Base-by-base conservation (phyloP, 345 rosid genomes). In the Eucalyptus regnans region DNA sequence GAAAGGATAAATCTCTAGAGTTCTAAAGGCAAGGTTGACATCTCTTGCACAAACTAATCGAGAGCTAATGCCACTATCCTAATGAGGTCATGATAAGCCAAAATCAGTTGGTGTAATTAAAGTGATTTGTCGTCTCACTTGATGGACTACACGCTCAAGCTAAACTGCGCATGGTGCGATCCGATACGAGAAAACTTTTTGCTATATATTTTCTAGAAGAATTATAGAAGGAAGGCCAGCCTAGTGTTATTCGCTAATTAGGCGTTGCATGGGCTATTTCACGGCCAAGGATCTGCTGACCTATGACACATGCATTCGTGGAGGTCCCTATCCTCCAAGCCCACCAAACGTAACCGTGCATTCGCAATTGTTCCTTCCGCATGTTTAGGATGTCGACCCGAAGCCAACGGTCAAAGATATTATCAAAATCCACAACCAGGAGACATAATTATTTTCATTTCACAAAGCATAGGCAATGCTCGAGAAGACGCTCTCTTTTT, bases 71-170 rank as follows among this genome's bases (percentile, higher is more conserved):
- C 20, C 20, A 0, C 54, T 15, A 7, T 50, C 7, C 7, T 15
- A 7, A 50, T 50, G 54, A 50, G 3, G 7, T 6, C 20, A 50
- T 14, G 54, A 2, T 3, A 50, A 1, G 54, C 54, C 7, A 54
- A 56, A 56, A 56, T 22, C 12, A 23, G 1, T 56, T 23, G 0
- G 25, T 23, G 12, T 56, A 3, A 12, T 56, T 56, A 56, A 56
- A 56, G 62, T 56, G 27, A 56, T 56, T 4, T 56, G 27, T 1
- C 0, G 0, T 56, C 27, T 56, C 6, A 0, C 0, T 22, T 56
- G 62, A 56, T 56, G 12, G 12, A 56, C 12, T 56, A 8, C 0
- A 56, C 4, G 3, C 62, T 23, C 62, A 56, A 56, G 62, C 12
- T 22, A 56, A 56, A 56, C 0, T 56, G 5, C 2, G 2, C 2